Conservation (phyloP, 2,329 filamentous ascomycete genomes). For the Calonectria hawksworthii region DNA sequence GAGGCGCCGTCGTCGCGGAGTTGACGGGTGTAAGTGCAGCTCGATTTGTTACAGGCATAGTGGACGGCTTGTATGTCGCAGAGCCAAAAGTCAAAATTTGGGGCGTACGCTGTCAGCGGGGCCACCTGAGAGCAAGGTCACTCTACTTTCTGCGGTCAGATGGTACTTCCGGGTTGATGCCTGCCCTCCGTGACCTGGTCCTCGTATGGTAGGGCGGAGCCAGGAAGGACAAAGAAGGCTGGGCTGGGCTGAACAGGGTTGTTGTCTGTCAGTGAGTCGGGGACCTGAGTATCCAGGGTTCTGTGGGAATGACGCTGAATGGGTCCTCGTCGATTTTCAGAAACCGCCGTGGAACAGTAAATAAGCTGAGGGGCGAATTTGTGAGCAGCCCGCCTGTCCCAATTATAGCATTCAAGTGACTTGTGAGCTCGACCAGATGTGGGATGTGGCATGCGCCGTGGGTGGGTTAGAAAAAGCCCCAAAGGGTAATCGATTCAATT, state of each 20-base stretch:
- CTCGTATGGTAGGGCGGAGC: conserved; percentile 48
- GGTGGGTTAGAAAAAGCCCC: conserved; percentile 25
- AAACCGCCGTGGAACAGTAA: conserved; percentile 14
- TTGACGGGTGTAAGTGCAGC: conserved; percentile 49
- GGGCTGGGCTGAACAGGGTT: conserved; percentile 44
- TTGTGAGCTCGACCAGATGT: conserved; percentile 13
- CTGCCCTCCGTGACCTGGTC: conserved; percentile 46
- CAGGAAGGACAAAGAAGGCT: conserved; percentile 41
- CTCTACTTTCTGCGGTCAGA: conserved; percentile 53
- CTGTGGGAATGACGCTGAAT: conserved; percentile 13
- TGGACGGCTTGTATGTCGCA: conserved; percentile 40
- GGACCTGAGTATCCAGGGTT: conserved; percentile 30
- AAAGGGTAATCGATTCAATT: conserved; percentile 22
- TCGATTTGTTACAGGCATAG: conserved; percentile 51
- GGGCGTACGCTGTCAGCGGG: conserved; percentile 48
- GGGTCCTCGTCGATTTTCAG: conserved; percentile 11
- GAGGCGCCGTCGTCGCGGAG: conserved; percentile 38
- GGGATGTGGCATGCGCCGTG: conserved; percentile 16
- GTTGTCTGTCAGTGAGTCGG: conserved; percentile 24
- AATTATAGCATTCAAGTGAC: conserved; percentile 18
- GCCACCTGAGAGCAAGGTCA: conserved; percentile 44
- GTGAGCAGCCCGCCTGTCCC: conserved; percentile 22
- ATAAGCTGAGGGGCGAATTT: conserved; percentile 28
- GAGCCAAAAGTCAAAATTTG: conserved; percentile 46
- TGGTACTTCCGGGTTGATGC: conserved; percentile 48